Evolutionary conservation across 768 basidiomycete genomes (phyloP).

Genomic region (Amyloporia xantha): DNA sequence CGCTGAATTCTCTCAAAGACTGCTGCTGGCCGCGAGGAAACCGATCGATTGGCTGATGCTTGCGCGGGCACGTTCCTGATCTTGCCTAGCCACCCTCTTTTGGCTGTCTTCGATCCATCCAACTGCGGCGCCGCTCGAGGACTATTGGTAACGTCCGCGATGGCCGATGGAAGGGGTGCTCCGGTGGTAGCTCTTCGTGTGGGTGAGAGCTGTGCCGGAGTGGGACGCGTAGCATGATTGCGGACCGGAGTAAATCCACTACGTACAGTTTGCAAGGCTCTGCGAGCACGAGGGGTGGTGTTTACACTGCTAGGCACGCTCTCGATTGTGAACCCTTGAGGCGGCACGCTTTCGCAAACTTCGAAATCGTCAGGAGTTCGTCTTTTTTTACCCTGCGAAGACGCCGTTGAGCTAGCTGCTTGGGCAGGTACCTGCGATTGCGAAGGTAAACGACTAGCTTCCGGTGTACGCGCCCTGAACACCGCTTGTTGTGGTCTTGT

Average conservation of each 20-base stretch:
- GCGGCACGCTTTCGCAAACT: slow-evolving; percentile 44
- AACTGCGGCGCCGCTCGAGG: slow-evolving; percentile 26
- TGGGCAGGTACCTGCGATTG: slow-evolving; percentile 3
- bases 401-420: slow-evolving; percentile 23
- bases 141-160: slow-evolving; percentile 64
- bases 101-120: slow-evolving; percentile 33
- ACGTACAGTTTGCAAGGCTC: slow-evolving; percentile 49
- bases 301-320: slow-evolving; percentile 29
- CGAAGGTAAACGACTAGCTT: slow-evolving; percentile 19
- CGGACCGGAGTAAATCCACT: slow-evolving; percentile 72
- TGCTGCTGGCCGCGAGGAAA: not conserved
- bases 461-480: slow-evolving; percentile 50
- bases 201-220: slow-evolving; percentile 41
- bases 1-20: not conserved
- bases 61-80: slow-evolving; percentile 39
- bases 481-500: slow-evolving; percentile 32
- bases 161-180: slow-evolving; percentile 23
- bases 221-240: slow-evolving; percentile 36
- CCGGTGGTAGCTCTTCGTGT: slow-evolving; percentile 37
- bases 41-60: not conserved
- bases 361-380: slow-evolving; percentile 77
- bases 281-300: slow-evolving; percentile 56
- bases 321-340: slow-evolving; percentile 59
- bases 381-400: slow-evolving; percentile 56
- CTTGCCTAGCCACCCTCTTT: slow-evolving; percentile 69